These are phyloP conservation scores for Pseudogymnoascus sp. DNA, from an alignment of 2,329 filamentous ascomycete genomes.

Conservation along the genomic window DNA sequence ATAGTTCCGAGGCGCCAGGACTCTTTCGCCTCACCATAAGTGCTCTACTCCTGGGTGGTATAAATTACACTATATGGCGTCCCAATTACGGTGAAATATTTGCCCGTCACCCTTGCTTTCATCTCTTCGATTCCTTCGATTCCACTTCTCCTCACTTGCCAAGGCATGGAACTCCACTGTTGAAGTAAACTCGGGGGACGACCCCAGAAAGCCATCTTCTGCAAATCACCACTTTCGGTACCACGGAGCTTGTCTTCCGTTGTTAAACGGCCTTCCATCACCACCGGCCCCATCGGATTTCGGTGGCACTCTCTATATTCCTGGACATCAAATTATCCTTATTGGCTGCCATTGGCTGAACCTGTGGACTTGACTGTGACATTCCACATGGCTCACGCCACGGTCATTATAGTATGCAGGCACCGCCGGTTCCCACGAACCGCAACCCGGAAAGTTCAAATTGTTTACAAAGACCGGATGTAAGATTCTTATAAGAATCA, in stretches of 20 bases:
- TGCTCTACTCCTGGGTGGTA: background rate
- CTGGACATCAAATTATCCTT: background rate
- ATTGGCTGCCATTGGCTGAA: background rate
- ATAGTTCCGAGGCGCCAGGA: background rate
- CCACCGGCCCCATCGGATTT: background rate
- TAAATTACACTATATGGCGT: background rate
- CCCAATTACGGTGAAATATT: conserved; percentile 5
- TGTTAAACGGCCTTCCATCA: background rate
- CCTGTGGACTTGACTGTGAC: background rate
- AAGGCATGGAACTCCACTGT: background rate
- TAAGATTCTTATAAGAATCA: conserved; percentile 3
- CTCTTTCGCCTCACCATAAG: background rate
- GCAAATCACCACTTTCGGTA: background rate
- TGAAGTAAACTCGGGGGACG: background rate
- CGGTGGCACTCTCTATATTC: background rate
- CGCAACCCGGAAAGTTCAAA: background rate
- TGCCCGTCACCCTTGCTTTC: background rate
- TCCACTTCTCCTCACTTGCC: background rate
- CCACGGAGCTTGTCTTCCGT: background rate
- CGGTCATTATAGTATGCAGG: background rate
- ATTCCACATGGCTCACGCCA: background rate
- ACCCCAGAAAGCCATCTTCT: background rate
- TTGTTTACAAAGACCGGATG: background rate
- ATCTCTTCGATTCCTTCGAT: background rate
- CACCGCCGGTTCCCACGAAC: background rate